phyloP scores from a whole-genome alignment of 148 eudicot species.

The Pharnaceum exiguum region DNA sequence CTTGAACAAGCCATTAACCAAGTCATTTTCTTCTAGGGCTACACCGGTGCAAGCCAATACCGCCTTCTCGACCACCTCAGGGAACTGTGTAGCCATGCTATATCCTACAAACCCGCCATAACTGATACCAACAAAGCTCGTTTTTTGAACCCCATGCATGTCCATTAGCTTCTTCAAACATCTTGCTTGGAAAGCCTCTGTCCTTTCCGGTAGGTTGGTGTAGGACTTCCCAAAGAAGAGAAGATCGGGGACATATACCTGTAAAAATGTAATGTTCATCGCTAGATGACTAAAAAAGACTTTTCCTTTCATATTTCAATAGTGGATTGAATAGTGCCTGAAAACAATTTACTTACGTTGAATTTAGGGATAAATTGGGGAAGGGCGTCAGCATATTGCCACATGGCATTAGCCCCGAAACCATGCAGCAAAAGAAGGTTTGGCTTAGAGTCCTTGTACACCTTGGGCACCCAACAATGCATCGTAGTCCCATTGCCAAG shows the following conservation, averaged over 20 bases:
- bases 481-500: conserved; percentile 49
- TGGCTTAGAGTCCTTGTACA: conserved; percentile 36
- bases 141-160: conserved; percentile 40
- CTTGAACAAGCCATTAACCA: conserved; percentile 58
- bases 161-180: conserved; percentile 62
- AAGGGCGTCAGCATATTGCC: conserved; percentile 67
- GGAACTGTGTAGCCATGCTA: conserved; percentile 70
- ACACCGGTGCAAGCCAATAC: conserved; percentile 80
- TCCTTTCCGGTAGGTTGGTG: conserved; percentile 47
- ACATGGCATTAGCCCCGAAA: conserved; percentile 92
- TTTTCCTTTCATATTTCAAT: neutral
- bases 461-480: conserved; percentile 84
- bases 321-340: neutral
- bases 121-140: conserved; percentile 80
- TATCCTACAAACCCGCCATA: conserved; percentile 92
- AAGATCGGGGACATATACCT: conserved; percentile 80
- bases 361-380: conserved; percentile 48
- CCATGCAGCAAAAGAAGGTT: conserved; percentile 75
- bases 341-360: conserved; percentile 41
- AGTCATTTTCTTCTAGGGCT: conserved; percentile 78
- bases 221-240: conserved; percentile 73
- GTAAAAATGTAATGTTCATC: neutral
- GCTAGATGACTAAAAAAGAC: neutral
- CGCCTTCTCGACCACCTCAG: conserved; percentile 65
- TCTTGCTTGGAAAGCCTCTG: conserved; percentile 73